These are phyloP conservation scores for Leptographium flavum DNA, from an alignment of 2,329 filamentous ascomycete genomes.

Conservation along the genomic window DNA sequence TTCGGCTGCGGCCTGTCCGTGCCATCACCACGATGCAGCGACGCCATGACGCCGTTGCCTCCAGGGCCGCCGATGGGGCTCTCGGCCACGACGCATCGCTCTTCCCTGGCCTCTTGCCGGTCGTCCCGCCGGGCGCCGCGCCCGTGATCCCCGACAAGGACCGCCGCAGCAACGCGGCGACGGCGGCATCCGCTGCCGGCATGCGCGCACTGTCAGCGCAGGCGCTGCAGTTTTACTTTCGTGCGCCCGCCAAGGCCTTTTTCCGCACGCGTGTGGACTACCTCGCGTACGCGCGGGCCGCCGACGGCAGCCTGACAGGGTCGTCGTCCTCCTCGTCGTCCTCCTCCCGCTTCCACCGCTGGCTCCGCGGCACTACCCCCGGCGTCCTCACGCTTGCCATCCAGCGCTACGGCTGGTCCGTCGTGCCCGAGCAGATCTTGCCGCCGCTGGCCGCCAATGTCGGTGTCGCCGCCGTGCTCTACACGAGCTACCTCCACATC, in stretches of 20 bases:
- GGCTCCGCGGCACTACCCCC: constrained; percentile 51
- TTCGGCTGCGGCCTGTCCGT: neutral
- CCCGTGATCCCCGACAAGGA: constrained; percentile 27
- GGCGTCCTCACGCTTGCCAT: constrained; percentile 56
- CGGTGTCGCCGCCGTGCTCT: constrained; percentile 58
- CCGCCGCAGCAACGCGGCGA: constrained; percentile 39
- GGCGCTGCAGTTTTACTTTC: constrained; percentile 79
- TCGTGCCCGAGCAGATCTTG: constrained; percentile 63
- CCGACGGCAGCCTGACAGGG: constrained; percentile 16
- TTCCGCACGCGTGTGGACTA: constrained; percentile 86
- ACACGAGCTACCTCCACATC: constrained; percentile 61
- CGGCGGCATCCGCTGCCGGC: constrained; percentile 71
- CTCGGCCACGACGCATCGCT: constrained; percentile 1
- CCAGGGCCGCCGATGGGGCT: neutral
- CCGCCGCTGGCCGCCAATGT: constrained; percentile 64
- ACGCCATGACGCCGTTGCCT: constrained; percentile 6
- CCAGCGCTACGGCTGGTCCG: constrained; percentile 54
- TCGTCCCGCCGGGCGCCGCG: constrained; percentile 21
- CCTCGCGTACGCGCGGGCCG: constrained; percentile 40
- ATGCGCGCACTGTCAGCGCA: constrained; percentile 75
- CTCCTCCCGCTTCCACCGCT: constrained; percentile 25
- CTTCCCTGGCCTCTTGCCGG: constrained; percentile 27
- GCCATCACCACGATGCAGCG: constrained; percentile 9
- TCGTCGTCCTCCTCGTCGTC: constrained; percentile 16
- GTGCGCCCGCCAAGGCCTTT: constrained; percentile 82